phyloP scores from a whole-genome alignment of 768 basidiomycete species.

The Auricularia cornea region DNA sequence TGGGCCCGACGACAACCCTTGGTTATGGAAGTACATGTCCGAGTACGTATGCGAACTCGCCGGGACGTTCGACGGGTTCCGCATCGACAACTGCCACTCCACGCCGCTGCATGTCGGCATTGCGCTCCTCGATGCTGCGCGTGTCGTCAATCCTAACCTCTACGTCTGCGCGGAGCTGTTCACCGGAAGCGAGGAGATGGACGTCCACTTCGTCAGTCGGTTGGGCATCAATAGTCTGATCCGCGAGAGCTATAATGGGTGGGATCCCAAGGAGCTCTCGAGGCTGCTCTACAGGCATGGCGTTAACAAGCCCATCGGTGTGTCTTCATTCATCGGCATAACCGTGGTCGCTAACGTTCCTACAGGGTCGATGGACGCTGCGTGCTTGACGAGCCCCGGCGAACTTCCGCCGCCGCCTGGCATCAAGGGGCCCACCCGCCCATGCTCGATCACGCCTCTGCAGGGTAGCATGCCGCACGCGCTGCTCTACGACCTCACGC shows the following conservation, averaged over 20 bases:
- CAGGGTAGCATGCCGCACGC: constrained; percentile 88
- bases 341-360: background rate
- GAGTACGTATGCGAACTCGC: constrained; percentile 78
- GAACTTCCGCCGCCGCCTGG: constrained; percentile 69
- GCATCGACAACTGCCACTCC: constrained; percentile 97
- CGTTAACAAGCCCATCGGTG: constrained; percentile 86
- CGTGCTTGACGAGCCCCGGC: constrained; percentile 67
- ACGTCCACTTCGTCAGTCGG: constrained; percentile 81
- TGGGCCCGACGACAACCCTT: constrained; percentile 73
- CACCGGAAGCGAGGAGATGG: constrained; percentile 92
- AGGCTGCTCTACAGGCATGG: constrained; percentile 84
- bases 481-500: constrained; percentile 89
- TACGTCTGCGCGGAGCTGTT: constrained; percentile 97
- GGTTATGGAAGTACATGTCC: constrained; percentile 90
- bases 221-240: constrained; percentile 91
- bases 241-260: constrained; percentile 88
- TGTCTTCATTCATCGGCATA: constrained; percentile 15
- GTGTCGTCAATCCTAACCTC: constrained; percentile 82
- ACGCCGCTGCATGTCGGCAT: constrained; percentile 96
- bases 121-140: constrained; percentile 84
- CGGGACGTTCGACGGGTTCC: constrained; percentile 84
- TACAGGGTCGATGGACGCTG: constrained; percentile 86
- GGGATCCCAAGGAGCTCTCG: constrained; percentile 85
- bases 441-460: constrained; percentile 67
- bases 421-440: constrained; percentile 69